Base-by-base conservation (phyloP, 345 rosid genomes). In the Eutrema heterophyllum region DNA sequence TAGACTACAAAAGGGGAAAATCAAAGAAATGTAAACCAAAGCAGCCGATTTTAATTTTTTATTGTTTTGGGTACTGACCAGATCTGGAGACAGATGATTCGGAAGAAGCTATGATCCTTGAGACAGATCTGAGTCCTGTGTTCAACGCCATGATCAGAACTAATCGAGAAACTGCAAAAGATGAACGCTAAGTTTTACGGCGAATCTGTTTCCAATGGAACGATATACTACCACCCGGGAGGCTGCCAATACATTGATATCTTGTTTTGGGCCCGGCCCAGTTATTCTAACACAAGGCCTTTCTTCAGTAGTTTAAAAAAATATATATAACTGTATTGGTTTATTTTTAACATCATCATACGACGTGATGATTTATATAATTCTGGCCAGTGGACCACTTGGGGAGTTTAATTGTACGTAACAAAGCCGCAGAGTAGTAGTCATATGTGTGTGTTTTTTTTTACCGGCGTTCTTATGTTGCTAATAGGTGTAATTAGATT, bases 41-140 rank as follows among this genome's bases (percentile, higher is more conserved):
- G 5, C 5, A 69, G 10, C 13, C 49, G 59, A 12, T 38, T 1
- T 0, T 1, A 21, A 21, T 13, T 13, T 14, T 9, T 44, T 40
- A 21, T 21, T 21, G 24, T 27, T 2, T 5, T 3, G 9, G 66
- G 39, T 33, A 67, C 79, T 9, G 52, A 89, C 98, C 97, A 71
- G 96, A 83, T 54, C 79, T 86, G 60, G 86, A 80, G 38, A 85
- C 24, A 48, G 86, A 54, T 40, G 91, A 76, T 59, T 81, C 83
- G 27, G 96, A 80, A 7, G 89, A 83, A 13, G 81, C 65, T 0
- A 93, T 39, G n/a, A 93, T 81, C 89, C 64, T 88, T 6, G 98
- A 80, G 35, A 86, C 83, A 44, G 95, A 88, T 87, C 95, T 82
- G 60, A 93, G 51, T 0, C 89, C 87, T 27, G 76, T 84, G 84